Percentiles rank a stretch among this genome's conserved stretches.
phyloP scores from a whole-genome alignment of 352 stramenopile genomes.

The Globisporangium radiosum region DNA sequence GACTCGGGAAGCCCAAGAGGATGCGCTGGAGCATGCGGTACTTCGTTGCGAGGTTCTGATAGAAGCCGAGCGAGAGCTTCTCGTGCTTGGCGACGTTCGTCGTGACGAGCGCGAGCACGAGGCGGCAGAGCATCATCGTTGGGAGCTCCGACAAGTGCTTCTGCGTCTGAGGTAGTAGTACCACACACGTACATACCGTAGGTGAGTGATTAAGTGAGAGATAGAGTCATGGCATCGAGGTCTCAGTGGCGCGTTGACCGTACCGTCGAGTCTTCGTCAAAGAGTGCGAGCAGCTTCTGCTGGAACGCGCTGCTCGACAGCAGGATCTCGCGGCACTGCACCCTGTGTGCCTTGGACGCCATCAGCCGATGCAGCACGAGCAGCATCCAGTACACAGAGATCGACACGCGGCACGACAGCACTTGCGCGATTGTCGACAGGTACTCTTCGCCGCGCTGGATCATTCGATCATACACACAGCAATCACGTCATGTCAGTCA shows the following conservation, averaged over 20 bases:
- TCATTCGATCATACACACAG: neutral
- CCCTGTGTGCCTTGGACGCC: constrained; percentile 53
- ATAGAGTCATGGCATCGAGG: neutral
- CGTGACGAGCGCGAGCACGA: constrained; percentile 65
- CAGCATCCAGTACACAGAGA: constrained; percentile 74
- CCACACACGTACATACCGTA: neutral
- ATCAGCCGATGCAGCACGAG: constrained; percentile 59
- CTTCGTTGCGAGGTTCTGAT: constrained; percentile 65
- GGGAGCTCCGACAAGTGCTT: constrained; percentile 61
- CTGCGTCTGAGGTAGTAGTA: constrained; percentile 27
- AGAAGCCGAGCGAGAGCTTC: constrained; percentile 52
- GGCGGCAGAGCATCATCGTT: constrained; percentile 72
- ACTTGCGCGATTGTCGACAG: constrained; percentile 60
- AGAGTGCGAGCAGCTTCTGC: constrained; percentile 53
- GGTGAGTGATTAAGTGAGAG: constrained; percentile 4
- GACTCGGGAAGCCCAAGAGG: constrained; percentile 63
- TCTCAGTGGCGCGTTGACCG: neutral
- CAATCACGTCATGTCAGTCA: constrained; percentile 8
- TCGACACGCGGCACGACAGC: constrained; percentile 36
- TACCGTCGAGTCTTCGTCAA: constrained; percentile 67
- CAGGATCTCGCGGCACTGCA: constrained; percentile 51
- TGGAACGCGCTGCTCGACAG: constrained; percentile 59
- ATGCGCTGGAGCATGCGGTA: constrained; percentile 75
- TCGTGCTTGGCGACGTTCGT: constrained; percentile 57
- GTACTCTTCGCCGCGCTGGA: constrained; percentile 68